Base-by-base conservation (phyloP, 2,329 filamentous ascomycete species). In the Hymenoscyphus fructigenus region DNA sequence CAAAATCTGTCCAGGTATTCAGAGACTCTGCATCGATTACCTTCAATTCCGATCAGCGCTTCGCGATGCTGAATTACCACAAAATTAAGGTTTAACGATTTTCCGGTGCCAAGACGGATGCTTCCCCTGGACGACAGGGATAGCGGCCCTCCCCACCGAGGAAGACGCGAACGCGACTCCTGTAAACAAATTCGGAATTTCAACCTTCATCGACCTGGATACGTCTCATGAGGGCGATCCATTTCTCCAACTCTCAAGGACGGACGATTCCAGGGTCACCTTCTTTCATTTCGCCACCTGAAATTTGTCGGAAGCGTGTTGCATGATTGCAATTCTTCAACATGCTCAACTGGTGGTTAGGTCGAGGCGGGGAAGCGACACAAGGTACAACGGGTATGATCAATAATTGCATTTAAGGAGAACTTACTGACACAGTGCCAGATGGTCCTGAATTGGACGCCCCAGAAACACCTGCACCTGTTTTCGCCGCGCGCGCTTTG, bases 401-500 rank as follows among this genome's bases (percentile, higher is more conserved):
- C 20, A 3, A 58, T n/a, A 15, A 9, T 32, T 62, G 57, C 29
- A 20, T 20, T 15, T 10, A n/a, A 12, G 15, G 59, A 59, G 9
- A 15, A 57, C 50, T 34, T 36, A 41, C 29, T 29, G 14, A 63
- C 65, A 58, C 65, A 70, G 26, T 71, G 53, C 20, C 44, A 23
- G 32, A 66, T 29, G 59, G 67, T 28, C 23, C 57, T 9, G 67
- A 71, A 34, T 36, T 60, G 47, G 86, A 89, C 17, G 79, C 80
- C 36, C 86, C 87, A 47, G 87, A 89, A 70, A 90, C 87, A 17
- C 87, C 87, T 6, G 87, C 85, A 0, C 87, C 87, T 1, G 83
- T 89, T 0, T 90, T 90, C 73, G 87, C 87, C 1, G 87, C 87
- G 44, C 83, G 87, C 65, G 87, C 87, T 5, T 79, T 90, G 72